These are phyloP conservation scores for Ophiostoma fasciatum DNA, from an alignment of 2,329 filamentous ascomycete species.

Conservation along the genomic window DNA sequence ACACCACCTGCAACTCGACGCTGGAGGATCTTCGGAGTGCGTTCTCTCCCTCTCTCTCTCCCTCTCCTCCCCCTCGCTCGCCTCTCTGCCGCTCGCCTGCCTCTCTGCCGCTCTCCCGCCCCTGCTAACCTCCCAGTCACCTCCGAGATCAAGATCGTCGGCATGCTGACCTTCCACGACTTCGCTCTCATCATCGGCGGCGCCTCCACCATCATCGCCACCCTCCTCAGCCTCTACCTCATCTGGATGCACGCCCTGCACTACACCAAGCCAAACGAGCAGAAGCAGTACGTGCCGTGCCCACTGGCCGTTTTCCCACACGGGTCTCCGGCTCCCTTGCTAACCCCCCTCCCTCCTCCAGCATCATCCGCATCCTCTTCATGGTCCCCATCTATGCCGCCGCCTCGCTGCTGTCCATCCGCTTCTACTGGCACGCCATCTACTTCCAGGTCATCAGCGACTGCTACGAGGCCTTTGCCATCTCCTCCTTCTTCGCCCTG, in stretches of 20 bases:
- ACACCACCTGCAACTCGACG: constrained; percentile 27
- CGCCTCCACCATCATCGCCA: constrained; percentile 32
- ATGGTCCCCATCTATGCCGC: constrained; percentile 74
- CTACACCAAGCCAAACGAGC: constrained; percentile 45
- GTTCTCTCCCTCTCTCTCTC: constrained; percentile 6
- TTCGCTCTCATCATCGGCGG: constrained; percentile 37
- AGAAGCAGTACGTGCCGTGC: constrained; percentile 34
- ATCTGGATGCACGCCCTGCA: constrained; percentile 44
- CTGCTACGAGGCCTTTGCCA: constrained; percentile 81
- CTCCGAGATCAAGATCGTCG: constrained; percentile 31
- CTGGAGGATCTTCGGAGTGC: constrained; percentile 28
- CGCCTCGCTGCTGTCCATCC: constrained; percentile 58
- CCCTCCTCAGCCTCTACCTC: constrained; percentile 38
- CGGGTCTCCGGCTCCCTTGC: not conserved
- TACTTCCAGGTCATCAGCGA: constrained; percentile 73
- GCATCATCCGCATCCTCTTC: constrained; percentile 75
- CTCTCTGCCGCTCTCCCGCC: too few relatives aligned
- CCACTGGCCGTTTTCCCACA: not conserved
- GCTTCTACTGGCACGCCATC: constrained; percentile 61
- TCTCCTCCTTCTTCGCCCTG: constrained; percentile 73
- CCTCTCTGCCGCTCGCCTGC: not conserved
- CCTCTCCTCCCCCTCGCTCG: not conserved
- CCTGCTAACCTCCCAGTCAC: constrained; percentile 21
- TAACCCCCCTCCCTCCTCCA: constrained; percentile 17
- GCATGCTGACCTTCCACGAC: constrained; percentile 37